phyloP scores from a whole-genome alignment of 306 rosid genomes.

The Lathyrus aphaca region DNA sequence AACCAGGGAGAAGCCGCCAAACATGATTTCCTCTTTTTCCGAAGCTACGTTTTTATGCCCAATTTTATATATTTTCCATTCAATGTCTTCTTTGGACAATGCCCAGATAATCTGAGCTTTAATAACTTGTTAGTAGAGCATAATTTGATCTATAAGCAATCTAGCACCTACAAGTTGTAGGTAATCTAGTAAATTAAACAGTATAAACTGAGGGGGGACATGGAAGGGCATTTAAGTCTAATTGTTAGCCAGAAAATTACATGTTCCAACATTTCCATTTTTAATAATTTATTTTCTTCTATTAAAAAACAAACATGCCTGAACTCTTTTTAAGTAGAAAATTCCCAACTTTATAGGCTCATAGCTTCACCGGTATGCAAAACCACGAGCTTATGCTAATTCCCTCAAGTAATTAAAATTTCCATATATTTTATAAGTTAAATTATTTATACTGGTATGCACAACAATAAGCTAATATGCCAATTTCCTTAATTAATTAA shows the following conservation, averaged over 20 bases:
- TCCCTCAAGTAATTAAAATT: neutral
- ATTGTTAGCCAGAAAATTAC: slow-evolving; percentile 8
- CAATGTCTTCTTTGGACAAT: neutral
- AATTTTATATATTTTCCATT: neutral
- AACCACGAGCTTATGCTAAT: slow-evolving; percentile 21
- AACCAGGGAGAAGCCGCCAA: neutral
- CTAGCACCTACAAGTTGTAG: neutral
- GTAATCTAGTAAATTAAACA: neutral
- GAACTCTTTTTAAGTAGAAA: slow-evolving; percentile 5
- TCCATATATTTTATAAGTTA: slow-evolving; percentile 17
- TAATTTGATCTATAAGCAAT: slow-evolving; percentile 4
- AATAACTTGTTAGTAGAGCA: neutral
- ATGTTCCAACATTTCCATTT: slow-evolving; percentile 17
- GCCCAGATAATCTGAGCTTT: neutral
- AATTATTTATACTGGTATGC: neutral
- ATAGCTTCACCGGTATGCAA: neutral
- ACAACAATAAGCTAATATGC: slow-evolving; percentile 13
- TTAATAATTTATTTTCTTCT: neutral
- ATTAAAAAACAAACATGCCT: neutral
- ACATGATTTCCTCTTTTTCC: neutral
- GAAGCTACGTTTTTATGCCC: neutral
- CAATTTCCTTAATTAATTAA: slow-evolving; percentile 1
- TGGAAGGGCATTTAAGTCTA: neutral
- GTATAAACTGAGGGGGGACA: neutral
- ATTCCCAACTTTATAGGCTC: slow-evolving; percentile 24